phyloP scores from a whole-genome alignment of 768 basidiomycete species.

The Coprinopsis strossmayeri region DNA sequence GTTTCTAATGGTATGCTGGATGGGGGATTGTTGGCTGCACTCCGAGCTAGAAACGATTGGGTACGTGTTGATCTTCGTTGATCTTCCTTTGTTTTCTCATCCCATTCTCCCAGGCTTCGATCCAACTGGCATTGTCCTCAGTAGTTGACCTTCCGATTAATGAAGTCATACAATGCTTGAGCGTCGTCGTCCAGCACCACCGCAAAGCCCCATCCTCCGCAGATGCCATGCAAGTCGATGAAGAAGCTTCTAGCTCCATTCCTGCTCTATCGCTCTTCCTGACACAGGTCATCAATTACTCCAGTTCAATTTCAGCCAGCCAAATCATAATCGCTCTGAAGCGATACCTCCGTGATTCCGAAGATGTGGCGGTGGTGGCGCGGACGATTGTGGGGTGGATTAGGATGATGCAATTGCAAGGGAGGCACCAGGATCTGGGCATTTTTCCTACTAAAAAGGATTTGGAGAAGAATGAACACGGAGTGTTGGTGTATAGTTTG shows the following conservation, averaged over 20 bases:
- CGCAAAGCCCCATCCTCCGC: slow-evolving; percentile 24
- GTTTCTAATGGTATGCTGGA: slow-evolving; percentile 59
- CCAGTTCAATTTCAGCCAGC: slow-evolving; percentile 25
- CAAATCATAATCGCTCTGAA: slow-evolving; percentile 46
- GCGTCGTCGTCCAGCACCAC: slow-evolving; percentile 33
- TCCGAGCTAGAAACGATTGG: slow-evolving; percentile 62
- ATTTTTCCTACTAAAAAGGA: slow-evolving; percentile 35
- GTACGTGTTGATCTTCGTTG: slow-evolving; percentile 29
- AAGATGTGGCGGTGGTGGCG: slow-evolving; percentile 41
- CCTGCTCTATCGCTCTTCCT: neutral
- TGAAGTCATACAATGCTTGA: slow-evolving; percentile 52
- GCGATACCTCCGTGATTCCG: slow-evolving; percentile 39
- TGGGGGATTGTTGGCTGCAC: slow-evolving; percentile 46
- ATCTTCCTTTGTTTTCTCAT: neutral
- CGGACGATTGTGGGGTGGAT: slow-evolving; percentile 47
- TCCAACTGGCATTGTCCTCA: slow-evolving; percentile 43
- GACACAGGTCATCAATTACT: slow-evolving; percentile 4
- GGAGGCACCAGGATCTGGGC: slow-evolving; percentile 27
- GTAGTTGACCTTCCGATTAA: slow-evolving; percentile 62
- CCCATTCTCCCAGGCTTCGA: slow-evolving; percentile 26
- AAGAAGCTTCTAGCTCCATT: slow-evolving; percentile 9
- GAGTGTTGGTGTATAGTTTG: slow-evolving; percentile 28
- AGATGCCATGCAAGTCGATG: slow-evolving; percentile 35
- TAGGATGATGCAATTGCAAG: slow-evolving; percentile 15
- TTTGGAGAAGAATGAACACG: slow-evolving; percentile 32